Conservation (phyloP, 768 basidiomycete species). For the Suillus subaureus region DNA sequence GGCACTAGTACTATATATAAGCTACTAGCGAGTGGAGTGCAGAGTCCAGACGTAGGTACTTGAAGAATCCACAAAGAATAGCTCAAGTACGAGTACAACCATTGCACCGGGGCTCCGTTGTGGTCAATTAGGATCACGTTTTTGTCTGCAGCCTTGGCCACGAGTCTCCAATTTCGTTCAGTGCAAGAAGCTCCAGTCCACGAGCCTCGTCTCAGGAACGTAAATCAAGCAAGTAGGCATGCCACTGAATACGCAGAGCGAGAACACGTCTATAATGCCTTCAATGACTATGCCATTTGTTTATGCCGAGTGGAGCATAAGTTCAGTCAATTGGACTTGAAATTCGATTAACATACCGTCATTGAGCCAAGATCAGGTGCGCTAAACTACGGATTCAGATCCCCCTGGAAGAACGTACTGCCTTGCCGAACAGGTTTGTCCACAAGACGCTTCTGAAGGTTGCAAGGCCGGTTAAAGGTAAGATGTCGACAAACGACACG, state of each 20-base stretch:
- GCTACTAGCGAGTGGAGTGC: neutral
- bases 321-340: neutral
- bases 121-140: no score
- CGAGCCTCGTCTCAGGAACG: slow-evolving; percentile 19
- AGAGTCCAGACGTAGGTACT: neutral
- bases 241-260: slow-evolving; percentile 19
- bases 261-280: neutral
- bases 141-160: no score
- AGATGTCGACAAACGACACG: neutral
- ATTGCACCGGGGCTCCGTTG: no score
- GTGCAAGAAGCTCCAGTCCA: no score
- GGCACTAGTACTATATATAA: no score
- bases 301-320: neutral
- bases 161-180: no score
- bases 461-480: neutral
- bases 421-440: neutral
- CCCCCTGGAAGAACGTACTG: neutral
- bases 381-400: neutral
- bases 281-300: neutral
- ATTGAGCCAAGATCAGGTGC: neutral
- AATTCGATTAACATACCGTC: neutral
- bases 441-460: neutral
- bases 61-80: neutral
- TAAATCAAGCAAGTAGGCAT: slow-evolving; percentile 21
- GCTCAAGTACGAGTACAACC: neutral